Conservation (phyloP, 352 stramenopile species). For the Phytophthora nicotianae region DNA sequence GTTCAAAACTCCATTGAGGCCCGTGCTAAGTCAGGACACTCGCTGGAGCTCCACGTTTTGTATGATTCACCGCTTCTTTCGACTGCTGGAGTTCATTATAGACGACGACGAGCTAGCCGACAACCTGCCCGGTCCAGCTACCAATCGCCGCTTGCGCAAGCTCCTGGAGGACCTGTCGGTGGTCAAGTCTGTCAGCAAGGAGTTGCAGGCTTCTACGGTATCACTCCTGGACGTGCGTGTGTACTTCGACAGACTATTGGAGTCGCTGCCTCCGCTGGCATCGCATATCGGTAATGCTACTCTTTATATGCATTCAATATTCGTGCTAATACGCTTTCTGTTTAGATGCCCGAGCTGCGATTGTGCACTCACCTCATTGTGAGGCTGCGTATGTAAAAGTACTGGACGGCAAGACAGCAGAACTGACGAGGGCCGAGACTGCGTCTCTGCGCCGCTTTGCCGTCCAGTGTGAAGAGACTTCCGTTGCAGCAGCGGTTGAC, state of each 20-base stretch:
- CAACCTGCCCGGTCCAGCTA: not conserved
- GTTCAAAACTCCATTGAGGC: not conserved
- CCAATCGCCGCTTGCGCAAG: too few relatives aligned
- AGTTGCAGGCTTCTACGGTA: too few relatives aligned
- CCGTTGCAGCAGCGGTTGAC: too few relatives aligned
- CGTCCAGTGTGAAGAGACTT: too few relatives aligned
- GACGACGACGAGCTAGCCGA: not conserved
- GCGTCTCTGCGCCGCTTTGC: not conserved
- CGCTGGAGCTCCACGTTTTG: not conserved
- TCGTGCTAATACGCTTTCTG: too few relatives aligned
- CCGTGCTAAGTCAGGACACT: not conserved
- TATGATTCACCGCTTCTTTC: not conserved
- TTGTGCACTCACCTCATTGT: conserved; percentile 1
- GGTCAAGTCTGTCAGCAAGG: too few relatives aligned
- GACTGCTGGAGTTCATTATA: not conserved
- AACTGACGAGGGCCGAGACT: not conserved
- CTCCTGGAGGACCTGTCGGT: too few relatives aligned
- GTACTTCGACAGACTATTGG: not conserved
- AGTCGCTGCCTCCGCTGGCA: too few relatives aligned
- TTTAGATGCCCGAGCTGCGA: not conserved
- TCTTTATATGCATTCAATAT: too few relatives aligned
- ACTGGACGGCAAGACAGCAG: not conserved
- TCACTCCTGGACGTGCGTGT: too few relatives aligned
- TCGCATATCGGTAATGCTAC: too few relatives aligned
- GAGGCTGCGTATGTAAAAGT: not conserved